Evolutionary conservation across 164 flowering plant species (phyloP).

Genomic region (Taxillus chinensis): DNA sequence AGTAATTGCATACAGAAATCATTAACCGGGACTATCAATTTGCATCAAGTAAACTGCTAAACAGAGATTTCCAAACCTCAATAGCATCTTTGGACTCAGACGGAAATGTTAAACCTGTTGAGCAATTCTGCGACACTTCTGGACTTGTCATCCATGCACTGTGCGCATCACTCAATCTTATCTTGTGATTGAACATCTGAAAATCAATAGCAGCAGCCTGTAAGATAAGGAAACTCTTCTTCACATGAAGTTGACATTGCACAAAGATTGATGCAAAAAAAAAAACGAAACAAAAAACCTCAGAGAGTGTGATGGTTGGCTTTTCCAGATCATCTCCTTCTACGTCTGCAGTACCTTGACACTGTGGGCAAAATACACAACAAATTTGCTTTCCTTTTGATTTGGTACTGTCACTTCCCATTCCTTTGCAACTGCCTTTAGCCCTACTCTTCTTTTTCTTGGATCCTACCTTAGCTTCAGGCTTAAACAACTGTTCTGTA

Average conservation of each 20-base stretch:
- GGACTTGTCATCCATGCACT: conserved; percentile 79
- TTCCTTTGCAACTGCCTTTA: conserved; percentile 24
- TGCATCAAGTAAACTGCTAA: not conserved
- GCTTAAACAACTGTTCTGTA: conserved; percentile 15
- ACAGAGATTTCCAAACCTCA: conserved; percentile 34
- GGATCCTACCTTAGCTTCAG: conserved; percentile 21
- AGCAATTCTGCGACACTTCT: conserved; percentile 60
- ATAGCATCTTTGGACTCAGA: conserved; percentile 23
- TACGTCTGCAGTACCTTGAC: conserved; percentile 68
- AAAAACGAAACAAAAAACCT: conserved; percentile 37
- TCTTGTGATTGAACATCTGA: conserved; percentile 68
- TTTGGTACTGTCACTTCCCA: conserved; percentile 10
- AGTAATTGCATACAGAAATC: not conserved
- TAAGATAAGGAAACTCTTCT: not conserved
- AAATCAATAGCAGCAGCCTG: conserved; percentile 3
- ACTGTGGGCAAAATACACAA: conserved; percentile 82
- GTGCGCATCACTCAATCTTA: conserved; percentile 52
- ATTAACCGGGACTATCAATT: not conserved
- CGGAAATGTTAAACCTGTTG: conserved; percentile 69
- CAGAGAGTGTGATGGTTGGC: conserved; percentile 40
- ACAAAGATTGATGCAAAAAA: not conserved
- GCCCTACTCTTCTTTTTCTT: conserved; percentile 20
- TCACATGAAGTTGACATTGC: not conserved
- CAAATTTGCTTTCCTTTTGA: conserved; percentile 14
- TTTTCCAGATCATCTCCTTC: conserved; percentile 56